Evolutionary conservation across 2,329 filamentous ascomycete species (phyloP).

Genomic region (Alternaria brassicicola): DNA sequence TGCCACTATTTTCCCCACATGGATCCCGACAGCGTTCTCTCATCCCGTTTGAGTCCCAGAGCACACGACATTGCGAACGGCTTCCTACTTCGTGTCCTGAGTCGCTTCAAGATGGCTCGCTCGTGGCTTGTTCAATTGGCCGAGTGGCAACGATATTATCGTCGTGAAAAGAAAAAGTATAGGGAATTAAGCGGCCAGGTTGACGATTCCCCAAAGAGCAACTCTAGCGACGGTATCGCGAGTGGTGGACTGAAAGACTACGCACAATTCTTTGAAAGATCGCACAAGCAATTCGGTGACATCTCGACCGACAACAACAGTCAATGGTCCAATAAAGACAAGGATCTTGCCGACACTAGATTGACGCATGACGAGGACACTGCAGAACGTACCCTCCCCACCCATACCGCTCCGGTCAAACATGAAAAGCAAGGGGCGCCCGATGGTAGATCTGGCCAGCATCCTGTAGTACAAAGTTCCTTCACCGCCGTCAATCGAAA

Average conservation of each 20-base stretch:
- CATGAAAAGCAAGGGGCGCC: conserved; percentile 1
- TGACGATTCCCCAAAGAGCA: conserved; percentile 27
- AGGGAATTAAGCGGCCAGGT: conserved; percentile 19
- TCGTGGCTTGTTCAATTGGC: conserved; percentile 19
- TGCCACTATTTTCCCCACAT: conserved; percentile 71
- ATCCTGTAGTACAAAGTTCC: neutral
- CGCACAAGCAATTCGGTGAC: conserved; percentile 30
- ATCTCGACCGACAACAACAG: conserved; percentile 10
- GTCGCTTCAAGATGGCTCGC: conserved; percentile 23
- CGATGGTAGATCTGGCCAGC: neutral
- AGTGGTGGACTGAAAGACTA: conserved; percentile 31
- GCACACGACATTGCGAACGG: conserved; percentile 26
- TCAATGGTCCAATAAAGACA: conserved; percentile 11
- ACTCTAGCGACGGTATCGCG: conserved; percentile 20
- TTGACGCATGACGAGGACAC: conserved; percentile 22
- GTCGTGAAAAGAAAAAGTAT: conserved; percentile 17
- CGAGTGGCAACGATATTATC: conserved; percentile 17
- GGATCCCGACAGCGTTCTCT: conserved; percentile 64
- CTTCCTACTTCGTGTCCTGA: conserved; percentile 20
- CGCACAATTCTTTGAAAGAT: conserved; percentile 20
- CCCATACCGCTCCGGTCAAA: conserved; percentile 3
- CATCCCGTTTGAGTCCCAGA: conserved; percentile 19
- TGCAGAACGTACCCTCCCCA: conserved; percentile 8
- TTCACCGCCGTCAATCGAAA: conserved; percentile 22
- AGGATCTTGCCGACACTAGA: conserved; percentile 20